phyloP scores from a whole-genome alignment of 179 eudicot genomes.

The Camellia oleifera region DNA sequence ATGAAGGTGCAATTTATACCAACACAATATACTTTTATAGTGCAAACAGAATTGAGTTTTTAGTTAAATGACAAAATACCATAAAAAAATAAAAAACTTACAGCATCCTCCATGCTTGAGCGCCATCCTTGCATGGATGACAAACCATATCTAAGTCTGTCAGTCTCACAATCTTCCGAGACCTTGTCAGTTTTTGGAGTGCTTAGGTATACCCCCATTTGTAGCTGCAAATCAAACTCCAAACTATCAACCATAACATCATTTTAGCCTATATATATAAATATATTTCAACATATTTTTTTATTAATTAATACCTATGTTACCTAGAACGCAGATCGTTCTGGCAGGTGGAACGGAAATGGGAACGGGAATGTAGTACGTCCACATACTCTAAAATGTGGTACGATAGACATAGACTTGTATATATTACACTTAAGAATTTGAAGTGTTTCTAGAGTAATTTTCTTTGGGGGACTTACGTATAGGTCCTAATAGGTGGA shows the following conservation, averaged over 20 bases:
- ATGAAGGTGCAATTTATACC: background rate
- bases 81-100: conserved; percentile 20
- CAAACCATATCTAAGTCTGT: conserved; percentile 56
- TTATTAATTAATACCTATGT: no score
- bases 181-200: conserved; percentile 61
- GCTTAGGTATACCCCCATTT: conserved; percentile 78
- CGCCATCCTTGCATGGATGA: conserved; percentile 92
- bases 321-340: no score
- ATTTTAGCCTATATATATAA: no score
- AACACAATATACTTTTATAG: background rate
- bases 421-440: no score
- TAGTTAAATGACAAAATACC: background rate
- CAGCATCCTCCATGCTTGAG: conserved; percentile 80
- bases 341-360: no score
- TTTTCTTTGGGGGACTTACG: no score
- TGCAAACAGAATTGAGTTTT: background rate
- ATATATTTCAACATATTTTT: no score
- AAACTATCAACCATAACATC: background rate
- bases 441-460: no score
- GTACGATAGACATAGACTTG: no score
- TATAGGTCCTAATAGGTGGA: no score
- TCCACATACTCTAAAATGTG: no score
- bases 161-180: conserved; percentile 71
- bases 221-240: background rate
- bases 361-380: no score